Conservation (phyloP, 306 rosid genomes). For the Malus sylvestris region DNA sequence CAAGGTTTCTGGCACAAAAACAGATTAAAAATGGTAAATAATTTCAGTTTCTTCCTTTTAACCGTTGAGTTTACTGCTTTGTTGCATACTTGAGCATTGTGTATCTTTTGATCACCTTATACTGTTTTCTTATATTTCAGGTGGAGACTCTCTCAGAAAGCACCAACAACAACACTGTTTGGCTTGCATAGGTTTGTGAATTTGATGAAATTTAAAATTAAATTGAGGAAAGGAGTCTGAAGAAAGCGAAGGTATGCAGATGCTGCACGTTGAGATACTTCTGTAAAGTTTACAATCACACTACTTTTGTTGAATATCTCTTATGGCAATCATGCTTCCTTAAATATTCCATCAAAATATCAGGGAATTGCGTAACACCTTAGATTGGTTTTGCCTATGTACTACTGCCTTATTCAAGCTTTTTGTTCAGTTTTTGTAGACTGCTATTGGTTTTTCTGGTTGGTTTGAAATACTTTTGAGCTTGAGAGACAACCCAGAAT, state of each 20-base stretch:
- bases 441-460: neutral
- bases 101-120: neutral
- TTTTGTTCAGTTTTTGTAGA: neutral
- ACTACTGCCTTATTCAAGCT: neutral
- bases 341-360: neutral
- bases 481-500: no score
- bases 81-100: neutral
- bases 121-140: conserved; percentile 29
- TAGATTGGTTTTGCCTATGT: neutral
- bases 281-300: neutral
- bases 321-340: neutral
- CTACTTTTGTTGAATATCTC: neutral
- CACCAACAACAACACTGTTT: neutral
- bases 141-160: conserved; percentile 40
- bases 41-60: neutral
- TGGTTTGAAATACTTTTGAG: neutral
- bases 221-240: conserved; percentile 26
- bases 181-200: conserved; percentile 24
- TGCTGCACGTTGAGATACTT: neutral
- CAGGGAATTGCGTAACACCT: neutral
- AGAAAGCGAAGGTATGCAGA: conserved; percentile 34
- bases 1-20: no score
- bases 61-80: neutral
- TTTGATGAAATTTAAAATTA: conserved; percentile 32
- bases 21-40: no score